These are phyloP conservation scores for Ascosphaera apis DNA, from an alignment of 2,329 filamentous ascomycete genomes.

Conservation along the genomic window DNA sequence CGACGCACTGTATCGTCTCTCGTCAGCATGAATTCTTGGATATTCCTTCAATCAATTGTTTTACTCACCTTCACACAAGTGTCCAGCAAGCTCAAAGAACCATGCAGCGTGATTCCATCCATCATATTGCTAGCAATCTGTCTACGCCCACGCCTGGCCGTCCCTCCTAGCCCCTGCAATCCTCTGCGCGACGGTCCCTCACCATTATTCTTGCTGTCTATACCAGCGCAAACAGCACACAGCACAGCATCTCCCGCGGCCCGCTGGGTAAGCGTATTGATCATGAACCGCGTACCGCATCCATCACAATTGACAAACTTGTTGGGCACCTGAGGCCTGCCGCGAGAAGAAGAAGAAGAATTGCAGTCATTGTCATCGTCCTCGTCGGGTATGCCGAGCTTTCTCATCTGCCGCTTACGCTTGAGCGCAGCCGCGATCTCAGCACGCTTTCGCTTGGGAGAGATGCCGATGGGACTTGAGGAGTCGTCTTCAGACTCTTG, in stretches of 20 bases:
- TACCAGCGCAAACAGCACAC: conserved; percentile 58
- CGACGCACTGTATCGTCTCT: conserved; percentile 26
- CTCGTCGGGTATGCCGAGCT: conserved; percentile 16
- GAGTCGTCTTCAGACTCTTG: too few relatives aligned
- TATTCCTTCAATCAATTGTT: neutral
- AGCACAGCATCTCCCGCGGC: conserved; percentile 70
- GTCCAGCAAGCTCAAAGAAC: conserved; percentile 24
- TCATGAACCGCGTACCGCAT: conserved; percentile 73
- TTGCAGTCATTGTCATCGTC: conserved; percentile 25
- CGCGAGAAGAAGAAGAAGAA: conserved; percentile 16
- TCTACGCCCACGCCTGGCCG: conserved; percentile 40
- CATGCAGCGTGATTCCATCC: conserved; percentile 37
- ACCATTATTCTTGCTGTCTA: too few relatives aligned
- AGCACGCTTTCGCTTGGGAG: conserved; percentile 36
- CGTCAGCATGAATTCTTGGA: neutral
- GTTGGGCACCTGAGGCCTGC: conserved; percentile 32
- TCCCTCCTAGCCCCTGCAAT: conserved; percentile 27
- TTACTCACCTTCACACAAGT: conserved; percentile 32
- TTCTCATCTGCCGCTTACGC: conserved; percentile 26
- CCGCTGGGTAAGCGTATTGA: conserved; percentile 68
- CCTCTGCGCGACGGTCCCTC: conserved; percentile 44
- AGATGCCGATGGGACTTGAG: too few relatives aligned
- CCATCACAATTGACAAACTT: conserved; percentile 75
- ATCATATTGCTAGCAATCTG: conserved; percentile 65
- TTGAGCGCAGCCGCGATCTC: conserved; percentile 22